Evolutionary conservation across 805 yeast species (phyloP).

Genomic region (Starmerella roubikii): DNA sequence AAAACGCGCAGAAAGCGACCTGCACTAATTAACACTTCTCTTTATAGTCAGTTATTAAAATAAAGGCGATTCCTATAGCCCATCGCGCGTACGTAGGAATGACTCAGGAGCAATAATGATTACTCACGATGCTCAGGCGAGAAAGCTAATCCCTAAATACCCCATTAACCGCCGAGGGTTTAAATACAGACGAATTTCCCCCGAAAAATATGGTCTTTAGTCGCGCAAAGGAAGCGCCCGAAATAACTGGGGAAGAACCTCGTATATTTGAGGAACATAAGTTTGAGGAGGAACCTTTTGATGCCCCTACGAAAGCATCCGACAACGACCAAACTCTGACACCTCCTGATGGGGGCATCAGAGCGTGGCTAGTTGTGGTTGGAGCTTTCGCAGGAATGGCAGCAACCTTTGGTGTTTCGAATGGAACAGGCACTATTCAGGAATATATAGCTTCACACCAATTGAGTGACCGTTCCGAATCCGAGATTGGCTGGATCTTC

Average conservation of each 20-base stretch:
- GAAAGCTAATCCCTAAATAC: too few relatives aligned
- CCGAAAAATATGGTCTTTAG: too few relatives aligned
- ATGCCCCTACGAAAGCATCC: not conserved
- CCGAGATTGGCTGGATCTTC: conserved; percentile 59
- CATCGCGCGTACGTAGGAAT: too few relatives aligned
- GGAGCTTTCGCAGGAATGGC: conserved; percentile 47
- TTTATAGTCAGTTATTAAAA: too few relatives aligned
- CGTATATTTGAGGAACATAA: not conserved
- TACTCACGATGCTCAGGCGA: too few relatives aligned
- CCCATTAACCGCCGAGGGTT: too few relatives aligned
- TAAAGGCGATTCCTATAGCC: too few relatives aligned
- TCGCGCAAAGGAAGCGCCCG: too few relatives aligned
- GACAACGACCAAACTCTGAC: conserved; percentile 2
- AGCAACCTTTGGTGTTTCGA: conserved; percentile 50
- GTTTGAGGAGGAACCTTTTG: not conserved
- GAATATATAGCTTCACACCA: conserved; percentile 46
- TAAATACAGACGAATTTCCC: too few relatives aligned
- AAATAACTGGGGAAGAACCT: not conserved
- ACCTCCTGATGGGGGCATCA: conserved; percentile 40
- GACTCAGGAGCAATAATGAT: too few relatives aligned
- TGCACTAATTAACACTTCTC: too few relatives aligned
- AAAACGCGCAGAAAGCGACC: too few relatives aligned
- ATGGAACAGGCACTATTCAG: conserved; percentile 55
- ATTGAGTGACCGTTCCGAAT: conserved; percentile 32
- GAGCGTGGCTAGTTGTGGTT: conserved; percentile 41